A percentile compares a stretch with the other conserved stretches of the same genome.
Conservation (phyloP, 73 alveolate species). For the Paramecium sonneborni region DNA sequence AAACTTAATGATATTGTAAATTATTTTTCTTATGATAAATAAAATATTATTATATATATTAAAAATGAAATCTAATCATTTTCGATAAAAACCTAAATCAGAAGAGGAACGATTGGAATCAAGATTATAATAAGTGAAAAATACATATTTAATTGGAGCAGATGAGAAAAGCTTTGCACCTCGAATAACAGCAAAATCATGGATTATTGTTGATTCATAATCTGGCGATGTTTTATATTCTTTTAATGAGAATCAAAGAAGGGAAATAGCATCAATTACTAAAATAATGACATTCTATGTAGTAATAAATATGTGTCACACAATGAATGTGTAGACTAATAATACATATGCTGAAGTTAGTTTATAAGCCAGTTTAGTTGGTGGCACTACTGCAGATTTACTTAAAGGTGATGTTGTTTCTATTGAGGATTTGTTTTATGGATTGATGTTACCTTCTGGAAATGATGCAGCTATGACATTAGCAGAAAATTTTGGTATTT, state of each 20-base stretch:
- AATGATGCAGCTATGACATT: slow-evolving; percentile 75
- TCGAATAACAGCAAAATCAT: slow-evolving; percentile 44
- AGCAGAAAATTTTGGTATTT: slow-evolving; percentile 77
- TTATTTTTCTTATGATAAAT: neutral
- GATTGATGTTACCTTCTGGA: slow-evolving; percentile 78
- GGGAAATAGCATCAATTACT: slow-evolving; percentile 90
- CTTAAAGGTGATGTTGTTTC: slow-evolving; percentile 80
- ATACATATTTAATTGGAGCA: slow-evolving; percentile 31
- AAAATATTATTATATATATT: neutral
- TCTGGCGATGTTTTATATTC: slow-evolving; percentile 78
- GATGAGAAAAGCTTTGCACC: slow-evolving; percentile 37
- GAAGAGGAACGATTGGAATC: slow-evolving; percentile 30
- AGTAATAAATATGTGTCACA: slow-evolving; percentile 68
- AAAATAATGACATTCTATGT: slow-evolving; percentile 87
- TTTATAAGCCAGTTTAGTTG: slow-evolving; percentile 71
- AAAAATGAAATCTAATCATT: neutral
- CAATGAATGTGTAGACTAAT: slow-evolving; percentile 69
- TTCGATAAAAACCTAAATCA: slow-evolving; percentile 22
- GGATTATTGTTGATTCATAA: slow-evolving; percentile 77
- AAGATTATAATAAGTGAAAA: neutral
- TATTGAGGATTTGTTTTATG: slow-evolving; percentile 84
- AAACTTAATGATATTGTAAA: neutral
- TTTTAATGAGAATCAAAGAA: slow-evolving; percentile 70
- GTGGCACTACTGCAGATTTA: slow-evolving; percentile 91
- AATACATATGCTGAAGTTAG: slow-evolving; percentile 78